Conservation (phyloP, 73 alveolate species). For the Stentor coeruleus region DNA sequence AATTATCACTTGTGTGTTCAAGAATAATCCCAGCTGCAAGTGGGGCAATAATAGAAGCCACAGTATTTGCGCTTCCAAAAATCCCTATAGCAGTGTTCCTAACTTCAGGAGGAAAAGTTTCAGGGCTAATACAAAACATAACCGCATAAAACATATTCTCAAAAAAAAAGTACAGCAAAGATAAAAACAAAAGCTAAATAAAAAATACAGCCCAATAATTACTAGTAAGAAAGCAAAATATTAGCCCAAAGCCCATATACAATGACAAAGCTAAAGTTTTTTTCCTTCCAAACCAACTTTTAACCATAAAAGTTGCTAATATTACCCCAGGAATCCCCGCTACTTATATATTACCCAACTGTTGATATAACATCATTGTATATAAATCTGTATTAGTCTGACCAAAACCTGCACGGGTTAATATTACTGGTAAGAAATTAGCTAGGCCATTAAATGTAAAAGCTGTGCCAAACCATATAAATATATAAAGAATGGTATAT, state of each 20-base stretch:
- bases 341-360: not conserved
- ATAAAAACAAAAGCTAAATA: slow-evolving; percentile 5
- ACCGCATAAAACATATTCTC: not conserved
- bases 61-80: not conserved
- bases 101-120: slow-evolving; percentile 19
- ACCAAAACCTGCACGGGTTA: not conserved
- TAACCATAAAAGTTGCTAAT: slow-evolving; percentile 6
- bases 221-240: not conserved
- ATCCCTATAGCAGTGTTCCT: slow-evolving; percentile 9
- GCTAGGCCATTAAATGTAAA: slow-evolving; percentile 3
- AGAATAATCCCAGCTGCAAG: not conserved
- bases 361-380: slow-evolving; percentile 5
- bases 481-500: not conserved
- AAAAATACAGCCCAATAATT: not conserved
- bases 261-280: not conserved
- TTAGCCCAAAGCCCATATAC: not conserved
- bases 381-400: not conserved
- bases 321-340: slow-evolving; percentile 18
- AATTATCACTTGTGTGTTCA: not conserved
- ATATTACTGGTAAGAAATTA: not conserved
- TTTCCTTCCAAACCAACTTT: not conserved
- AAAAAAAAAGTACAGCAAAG: not conserved
- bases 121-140: not conserved
- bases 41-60: slow-evolving; percentile 8
- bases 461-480: not conserved